Evolutionary conservation across 129 eudicot genomes (phyloP).

Genomic region (Tagetes patula): DNA sequence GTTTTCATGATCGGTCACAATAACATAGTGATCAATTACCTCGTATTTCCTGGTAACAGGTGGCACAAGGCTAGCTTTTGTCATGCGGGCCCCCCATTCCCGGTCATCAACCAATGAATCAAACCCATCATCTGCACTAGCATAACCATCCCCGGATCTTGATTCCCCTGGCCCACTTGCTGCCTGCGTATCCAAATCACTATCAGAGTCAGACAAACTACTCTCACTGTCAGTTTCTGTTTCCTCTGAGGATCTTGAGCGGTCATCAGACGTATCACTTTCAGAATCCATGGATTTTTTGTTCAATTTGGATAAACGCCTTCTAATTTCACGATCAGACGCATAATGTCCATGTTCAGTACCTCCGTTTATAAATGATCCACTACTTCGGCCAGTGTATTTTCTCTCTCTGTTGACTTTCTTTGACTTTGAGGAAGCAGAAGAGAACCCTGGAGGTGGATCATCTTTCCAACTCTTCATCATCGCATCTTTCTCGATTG

Average conservation of each 20-base stretch:
- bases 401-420: constrained; percentile 68
- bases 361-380: constrained; percentile 40
- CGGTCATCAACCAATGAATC: constrained; percentile 73
- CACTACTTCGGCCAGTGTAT: constrained; percentile 50
- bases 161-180: constrained; percentile 50
- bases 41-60: constrained; percentile 96
- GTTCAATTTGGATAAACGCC: constrained; percentile 69
- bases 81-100: constrained; percentile 99
- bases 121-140: constrained; percentile 59
- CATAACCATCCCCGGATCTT: constrained; percentile 39
- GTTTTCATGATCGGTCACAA: constrained; percentile 85
- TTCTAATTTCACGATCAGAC: constrained; percentile 78
- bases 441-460: constrained; percentile 71
- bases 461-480: constrained; percentile 73
- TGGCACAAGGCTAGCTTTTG: constrained; percentile 94
- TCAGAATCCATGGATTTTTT: constrained; percentile 59
- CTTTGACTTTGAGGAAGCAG: constrained; percentile 54
- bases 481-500: constrained; percentile 53
- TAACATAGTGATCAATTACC: constrained; percentile 81
- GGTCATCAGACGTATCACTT: constrained; percentile 79
- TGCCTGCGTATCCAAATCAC: constrained; percentile 53
- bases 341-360: constrained; percentile 57
- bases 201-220: constrained; percentile 58
- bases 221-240: constrained; percentile 56
- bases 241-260: constrained; percentile 67